Conservation (phyloP, 2,329 filamentous ascomycete genomes). For the Hypoxylon rubiginosum region DNA sequence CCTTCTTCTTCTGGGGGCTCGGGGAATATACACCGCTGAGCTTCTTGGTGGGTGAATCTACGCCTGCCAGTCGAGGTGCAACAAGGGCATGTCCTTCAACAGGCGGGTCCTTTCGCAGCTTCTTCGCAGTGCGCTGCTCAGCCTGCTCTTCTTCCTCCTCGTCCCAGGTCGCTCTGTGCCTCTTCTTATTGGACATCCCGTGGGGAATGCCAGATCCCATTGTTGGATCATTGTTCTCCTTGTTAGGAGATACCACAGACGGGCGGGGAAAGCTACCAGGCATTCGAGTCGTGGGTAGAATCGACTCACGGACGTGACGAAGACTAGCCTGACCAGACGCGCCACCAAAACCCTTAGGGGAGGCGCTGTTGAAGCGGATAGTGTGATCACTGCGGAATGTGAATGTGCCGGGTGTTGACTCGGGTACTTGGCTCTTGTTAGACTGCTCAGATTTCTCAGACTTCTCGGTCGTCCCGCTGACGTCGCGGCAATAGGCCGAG, state of each 20-base stretch:
- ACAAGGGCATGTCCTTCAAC: constrained; percentile 67
- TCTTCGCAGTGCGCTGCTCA: constrained; percentile 68
- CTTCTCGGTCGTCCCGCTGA: constrained; percentile 47
- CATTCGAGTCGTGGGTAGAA: constrained; percentile 60
- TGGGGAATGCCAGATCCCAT: constrained; percentile 64
- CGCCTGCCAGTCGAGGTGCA: constrained; percentile 61
- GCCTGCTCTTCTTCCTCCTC: constrained; percentile 67
- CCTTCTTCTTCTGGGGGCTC: constrained; percentile 67
- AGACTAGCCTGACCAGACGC: constrained; percentile 72
- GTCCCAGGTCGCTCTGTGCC: constrained; percentile 69
- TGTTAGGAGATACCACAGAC: constrained; percentile 46
- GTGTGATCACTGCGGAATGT: constrained; percentile 76
- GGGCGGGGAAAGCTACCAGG: constrained; percentile 67
- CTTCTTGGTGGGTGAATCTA: constrained; percentile 55
- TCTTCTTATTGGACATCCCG: constrained; percentile 76
- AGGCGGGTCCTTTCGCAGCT: constrained; percentile 63
- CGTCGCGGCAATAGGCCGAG: constrained; percentile 54
- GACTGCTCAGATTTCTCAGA: constrained; percentile 29
- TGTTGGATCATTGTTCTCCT: constrained; percentile 56
- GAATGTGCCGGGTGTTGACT: constrained; percentile 69
- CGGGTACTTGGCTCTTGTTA: constrained; percentile 40
- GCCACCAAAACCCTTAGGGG: constrained; percentile 67
- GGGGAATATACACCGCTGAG: constrained; percentile 47
- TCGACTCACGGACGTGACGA: constrained; percentile 70
- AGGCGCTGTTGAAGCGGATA: constrained; percentile 67